Percentiles rank a stretch among this genome's conserved stretches.
phyloP scores from a whole-genome alignment of 768 basidiomycete genomes.

The Antrodiella citrinella region DNA sequence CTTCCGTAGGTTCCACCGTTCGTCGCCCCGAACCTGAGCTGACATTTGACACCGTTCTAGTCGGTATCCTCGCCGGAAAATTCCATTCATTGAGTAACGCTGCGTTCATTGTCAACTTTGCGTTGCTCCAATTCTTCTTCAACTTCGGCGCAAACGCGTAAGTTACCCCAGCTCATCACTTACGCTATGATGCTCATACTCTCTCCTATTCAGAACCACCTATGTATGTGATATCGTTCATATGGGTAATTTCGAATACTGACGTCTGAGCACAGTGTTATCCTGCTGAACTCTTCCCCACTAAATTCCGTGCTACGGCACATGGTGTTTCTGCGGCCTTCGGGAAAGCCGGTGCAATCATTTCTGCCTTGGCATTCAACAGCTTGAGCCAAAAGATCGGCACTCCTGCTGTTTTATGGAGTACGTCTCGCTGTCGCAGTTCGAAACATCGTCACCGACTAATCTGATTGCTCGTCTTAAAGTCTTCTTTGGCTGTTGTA shows the following conservation, averaged over 20 bases:
- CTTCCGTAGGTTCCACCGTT: slow-evolving; percentile 38
- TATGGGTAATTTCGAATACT: too few species aligned
- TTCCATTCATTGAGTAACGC: slow-evolving; percentile 49
- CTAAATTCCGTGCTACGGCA: slow-evolving; percentile 61
- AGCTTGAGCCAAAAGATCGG: slow-evolving; percentile 51
- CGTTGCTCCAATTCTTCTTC: slow-evolving; percentile 75
- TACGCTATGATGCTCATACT: not conserved
- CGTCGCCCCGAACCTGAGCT: not conserved
- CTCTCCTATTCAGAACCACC: slow-evolving; percentile 32
- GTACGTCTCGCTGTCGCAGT: slow-evolving; percentile 32
- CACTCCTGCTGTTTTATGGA: slow-evolving; percentile 62
- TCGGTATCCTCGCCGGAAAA: slow-evolving; percentile 60
- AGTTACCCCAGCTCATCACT: not conserved
- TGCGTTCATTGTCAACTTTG: slow-evolving; percentile 65
- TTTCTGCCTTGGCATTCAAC: slow-evolving; percentile 69
- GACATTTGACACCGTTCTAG: slow-evolving; percentile 22
- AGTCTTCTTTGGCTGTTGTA: slow-evolving; percentile 64
- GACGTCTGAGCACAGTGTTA: slow-evolving; percentile 39
- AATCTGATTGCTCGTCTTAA: too few species aligned
- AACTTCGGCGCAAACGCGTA: slow-evolving; percentile 76
- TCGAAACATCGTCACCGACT: not conserved
- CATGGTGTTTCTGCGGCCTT: slow-evolving; percentile 69
- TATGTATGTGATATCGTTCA: slow-evolving; percentile 32
- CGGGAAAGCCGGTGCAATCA: slow-evolving; percentile 73
- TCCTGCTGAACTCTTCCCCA: slow-evolving; percentile 76